Evolutionary conservation across 1,284 basidiomycete species (phyloP), one percentile per base, ranked within the genome.

Genomic region (Irpex sp.): DNA sequence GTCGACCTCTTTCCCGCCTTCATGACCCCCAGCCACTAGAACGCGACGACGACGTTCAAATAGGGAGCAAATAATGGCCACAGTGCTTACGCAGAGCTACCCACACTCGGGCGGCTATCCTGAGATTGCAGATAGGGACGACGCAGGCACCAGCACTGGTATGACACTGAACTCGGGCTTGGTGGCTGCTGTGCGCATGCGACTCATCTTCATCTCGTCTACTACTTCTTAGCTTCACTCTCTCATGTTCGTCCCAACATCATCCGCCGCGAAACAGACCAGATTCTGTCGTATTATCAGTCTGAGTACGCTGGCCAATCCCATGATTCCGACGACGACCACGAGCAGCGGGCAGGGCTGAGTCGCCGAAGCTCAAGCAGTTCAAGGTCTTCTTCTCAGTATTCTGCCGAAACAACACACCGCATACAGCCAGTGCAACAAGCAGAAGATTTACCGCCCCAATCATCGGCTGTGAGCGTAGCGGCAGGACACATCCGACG

Each of bases 321-420:
- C 13, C 68, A 69, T 68, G 61, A 64, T 65, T 64, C 66, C 63
- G 59, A 67, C 58, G 64, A 60, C 51, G 60, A 61, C 55, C 56
- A 64, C 35, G 57, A 54, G 35, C 60, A 26, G 36, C 65, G 37
- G 49, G 61, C 63, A 49, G 54, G 49, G 47, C 53, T 51, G 63
- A 64, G 65, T 53, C 62, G 65, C 59, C 58, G 60, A 54, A 53
- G 57, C 37, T 61, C 71, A 15, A 66, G 67, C 17, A 62, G 36
- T 17, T 70, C 69, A n/a, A 63, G 64, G 36, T 70, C 70, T 43
- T 81, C 82, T 36, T 85, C 80, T 3, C 78, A 83, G 65, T 83
- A 83, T 68, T 84, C 83, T 11, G 75, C 74, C 3, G 70, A 74
- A 31, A 72, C 72, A 51, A 62, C 70, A 70, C 67, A 71, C 74